Evolutionary conservation across 2,329 filamentous ascomycete genomes (phyloP).

Genomic region (Diplodia mutila): DNA sequence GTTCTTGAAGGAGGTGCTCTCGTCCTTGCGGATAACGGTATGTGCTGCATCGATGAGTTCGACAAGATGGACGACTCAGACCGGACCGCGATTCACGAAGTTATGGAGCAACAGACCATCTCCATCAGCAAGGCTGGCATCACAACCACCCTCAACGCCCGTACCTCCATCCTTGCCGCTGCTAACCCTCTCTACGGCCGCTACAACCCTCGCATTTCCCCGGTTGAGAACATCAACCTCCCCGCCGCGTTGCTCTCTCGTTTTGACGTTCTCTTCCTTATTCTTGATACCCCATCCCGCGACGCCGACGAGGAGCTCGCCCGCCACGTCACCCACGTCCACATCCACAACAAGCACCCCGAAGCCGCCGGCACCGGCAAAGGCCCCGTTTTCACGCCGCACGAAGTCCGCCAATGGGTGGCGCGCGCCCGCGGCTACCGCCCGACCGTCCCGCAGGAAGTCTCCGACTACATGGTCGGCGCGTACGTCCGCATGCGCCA

Average conservation of each 20-base stretch:
- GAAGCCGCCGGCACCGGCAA: conserved; percentile 56
- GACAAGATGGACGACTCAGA: conserved; percentile 90
- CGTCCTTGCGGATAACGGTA: conserved; percentile 79
- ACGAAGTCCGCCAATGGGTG: conserved; percentile 95
- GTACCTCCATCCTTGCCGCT: conserved; percentile 92
- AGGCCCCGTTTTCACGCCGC: conserved; percentile 81
- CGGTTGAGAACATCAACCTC: conserved; percentile 98
- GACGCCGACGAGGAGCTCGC: conserved; percentile 92
- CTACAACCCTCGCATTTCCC: conserved; percentile 96
- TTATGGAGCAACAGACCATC: conserved; percentile 88
- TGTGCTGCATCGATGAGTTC: conserved; percentile 86
- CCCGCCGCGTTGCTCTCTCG: conserved; percentile 95
- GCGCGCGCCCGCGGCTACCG: conserved; percentile 89
- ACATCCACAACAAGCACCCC: conserved; percentile 95
- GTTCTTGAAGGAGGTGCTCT: conserved; percentile 79
- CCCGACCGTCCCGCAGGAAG: conserved; percentile 78
- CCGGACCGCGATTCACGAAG: conserved; percentile 81
- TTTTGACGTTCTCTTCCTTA: conserved; percentile 96
- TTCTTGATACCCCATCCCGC: conserved; percentile 89
- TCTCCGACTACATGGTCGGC: conserved; percentile 95
- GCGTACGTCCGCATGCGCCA: conserved; percentile 95
- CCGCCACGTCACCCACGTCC: conserved; percentile 92
- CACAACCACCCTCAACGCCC: conserved; percentile 93
- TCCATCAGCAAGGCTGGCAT: conserved; percentile 91
- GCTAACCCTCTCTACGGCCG: conserved; percentile 97